Evolutionary conservation across 2,329 filamentous ascomycete species (phyloP), one percentile per base, ranked within the genome.

Genomic region (Exophiala bonariae): DNA sequence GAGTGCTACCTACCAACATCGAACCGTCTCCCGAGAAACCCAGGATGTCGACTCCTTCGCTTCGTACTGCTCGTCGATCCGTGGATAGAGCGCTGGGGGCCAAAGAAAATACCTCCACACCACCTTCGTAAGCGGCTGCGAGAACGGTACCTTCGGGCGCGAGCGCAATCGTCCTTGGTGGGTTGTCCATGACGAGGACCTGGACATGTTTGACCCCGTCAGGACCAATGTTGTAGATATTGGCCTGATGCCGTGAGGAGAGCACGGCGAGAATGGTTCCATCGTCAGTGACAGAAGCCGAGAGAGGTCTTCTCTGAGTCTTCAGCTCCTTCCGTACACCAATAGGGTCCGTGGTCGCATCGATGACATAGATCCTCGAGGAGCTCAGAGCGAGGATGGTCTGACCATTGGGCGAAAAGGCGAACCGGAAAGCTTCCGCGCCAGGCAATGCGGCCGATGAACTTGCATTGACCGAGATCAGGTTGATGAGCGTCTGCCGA

Each of bases 71-170:
- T 57, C 88, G 78, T 59, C 85, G 78, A 57, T 90, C 85, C 0
- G 81, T 86, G 10, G 79, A 67, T 20, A 85, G 61, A 19, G 81
- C 82, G 43, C 76, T 79, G 2, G 83, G 74, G 38, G 80, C 81
- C 31, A 95, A 72, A 4, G 89, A 87, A 20, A 87, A 83, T 0
- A 96, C 87, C 65, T 96, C 90, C 53, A 96, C 91, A n/a, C 87
- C 88, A 45, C 87, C 87, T 61, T 89, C 83, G 66, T 91, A 95
- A 6, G 89, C 89, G 13, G 89, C 86, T 18, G 90, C 90, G 36
- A 96, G 70, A 11, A 96, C 87, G 34, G 85, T 83, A 18, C 88
- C 89, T 54, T 86, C 87, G 1, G 89, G 88, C 1, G 89, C 92
- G 22, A 96, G 71, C 13, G 87, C 84, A 55, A 96, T 86, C 11